Evolutionary conservation across 2,329 filamentous ascomycete species (phyloP), one percentile per base, ranked within the genome.

Genomic region (Aureobasidium sp.): DNA sequence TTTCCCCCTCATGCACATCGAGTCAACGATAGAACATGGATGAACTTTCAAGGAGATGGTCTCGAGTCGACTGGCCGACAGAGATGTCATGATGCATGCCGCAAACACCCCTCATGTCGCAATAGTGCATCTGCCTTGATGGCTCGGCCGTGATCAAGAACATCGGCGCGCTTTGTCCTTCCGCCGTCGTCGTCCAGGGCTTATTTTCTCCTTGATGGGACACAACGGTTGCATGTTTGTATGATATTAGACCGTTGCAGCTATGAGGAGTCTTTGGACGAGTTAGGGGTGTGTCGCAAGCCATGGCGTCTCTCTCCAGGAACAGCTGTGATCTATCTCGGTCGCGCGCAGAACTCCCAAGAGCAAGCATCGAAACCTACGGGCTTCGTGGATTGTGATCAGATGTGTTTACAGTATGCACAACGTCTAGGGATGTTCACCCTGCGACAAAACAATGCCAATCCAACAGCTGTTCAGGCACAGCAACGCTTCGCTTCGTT

Each of bases 191-290:
- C 21, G 11, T 17, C 25, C 25, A 42, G 17, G 29, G 27, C 45
- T 19, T 33, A 11, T 33, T 29, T 29, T n/a, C 13, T 27, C 53
- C 29, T 6, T 57, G 53, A 31, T 31, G 40, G 42, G n/a, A 35
- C 25, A 27, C 43, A 58, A 58, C 55, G 42, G 55, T 33, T 40
- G 13, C 43, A 46, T 57, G 53, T 57, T 46, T 31, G 53, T 29
- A 49, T 58, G n/a, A 47, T 58, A 58, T 38, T 47, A 35, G 31
- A 47, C 55, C 55, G 55, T 58, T 58, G 55, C 43, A 58, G 40
- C 31, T 49, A 49, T 49, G 55, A 19, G 19, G 35, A 49, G 38
- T 19, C 53, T 46, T 19, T 37, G 53, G 31, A 57, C 40, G n/a
- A 55, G 23, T 55, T 46, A 21, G 53, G 40, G 27, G 53, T 35